Base-by-base conservation (phyloP, 768 basidiomycete species). In the Leccinum variicolor region DNA sequence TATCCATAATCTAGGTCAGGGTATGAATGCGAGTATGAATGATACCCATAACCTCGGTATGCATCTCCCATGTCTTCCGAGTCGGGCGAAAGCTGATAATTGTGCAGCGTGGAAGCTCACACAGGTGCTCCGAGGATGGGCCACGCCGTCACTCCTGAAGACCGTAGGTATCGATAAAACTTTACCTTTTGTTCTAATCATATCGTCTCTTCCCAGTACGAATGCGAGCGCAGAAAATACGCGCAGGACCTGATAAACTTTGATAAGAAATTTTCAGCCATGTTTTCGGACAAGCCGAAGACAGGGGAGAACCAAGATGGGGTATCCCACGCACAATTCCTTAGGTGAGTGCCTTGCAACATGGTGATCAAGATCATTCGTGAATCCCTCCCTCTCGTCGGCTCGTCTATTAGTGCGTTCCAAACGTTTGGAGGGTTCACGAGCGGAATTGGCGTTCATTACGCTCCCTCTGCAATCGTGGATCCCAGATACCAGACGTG, bases 201-300 rank as follows among this genome's bases (percentile, higher is more conserved):
- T 19, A 33, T 25, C 13, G 3, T 46, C 19, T 34, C 23, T 17
- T 17, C 29, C 23, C 49, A 87, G 86, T 89, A 89, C 62, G 84
- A 89, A 66, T 58, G 73, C 23, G 89, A 91, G 65, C 76, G 89
- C 25, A 76, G 81, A 51, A 81, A 80, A 59, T 86, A 80, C 57
- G 87, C 88, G 0, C 78, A 84, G 68, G 85, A 87, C 57, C 77
- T 90, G 54, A 89, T 89, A 59, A 62, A 79, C 51, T 88, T 86
- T 62, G 88, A 89, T 70, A 81, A 81, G 61, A 69, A 84, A 60
- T 85, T 82, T 62, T 75, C 85, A 4, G 75, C 77, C 4, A 26
- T 58, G 28, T 50, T 46, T n/a, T 55, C 53, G 23, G 31, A 19
- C 25, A 45, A 85, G 66, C 84, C 86, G 4, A 74, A 75, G 19